These are phyloP conservation scores for Dacryopinax primogenitus DNA, from an alignment of 768 basidiomycete species.

Conservation along the genomic window DNA sequence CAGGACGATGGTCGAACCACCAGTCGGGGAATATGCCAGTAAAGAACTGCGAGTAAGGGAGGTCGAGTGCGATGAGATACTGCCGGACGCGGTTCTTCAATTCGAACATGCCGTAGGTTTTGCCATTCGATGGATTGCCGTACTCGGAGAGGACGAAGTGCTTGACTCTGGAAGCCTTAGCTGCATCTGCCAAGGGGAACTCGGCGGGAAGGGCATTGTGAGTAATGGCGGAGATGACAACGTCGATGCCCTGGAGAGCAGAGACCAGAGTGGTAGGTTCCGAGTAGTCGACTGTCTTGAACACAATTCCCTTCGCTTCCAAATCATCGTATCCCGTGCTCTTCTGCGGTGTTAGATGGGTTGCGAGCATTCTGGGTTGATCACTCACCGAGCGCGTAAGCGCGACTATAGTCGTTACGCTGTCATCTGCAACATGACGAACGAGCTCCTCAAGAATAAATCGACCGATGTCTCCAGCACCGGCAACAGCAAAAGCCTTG, in stretches of 20 bases:
- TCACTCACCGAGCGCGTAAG: neutral
- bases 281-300: neutral
- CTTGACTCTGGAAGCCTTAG: constrained; percentile 23
- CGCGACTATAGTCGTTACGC: neutral
- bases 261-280: neutral
- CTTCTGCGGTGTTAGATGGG: neutral
- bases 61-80: neutral
- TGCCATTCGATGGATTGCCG: constrained; percentile 14
- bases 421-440: neutral
- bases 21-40: neutral
- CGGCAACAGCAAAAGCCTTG: constrained; percentile 14
- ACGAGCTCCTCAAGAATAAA: constrained; percentile 12
- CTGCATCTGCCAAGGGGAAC: constrained; percentile 17
- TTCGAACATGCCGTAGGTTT: neutral
- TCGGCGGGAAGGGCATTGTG: constrained; percentile 18
- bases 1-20: neutral
- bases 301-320: neutral
- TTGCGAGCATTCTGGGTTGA: neutral
- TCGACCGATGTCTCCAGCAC: constrained; percentile 12
- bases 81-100: constrained; percentile 9
- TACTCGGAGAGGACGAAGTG: constrained; percentile 27
- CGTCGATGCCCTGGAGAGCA: constrained; percentile 16
- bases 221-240: constrained; percentile 24
- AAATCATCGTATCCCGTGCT: neutral
- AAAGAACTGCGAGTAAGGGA: neutral